Percentiles rank a stretch among this genome's conserved stretches.
Conservation (phyloP, 2,329 filamentous ascomycete species). For the Neonectria neomacrospora region DNA sequence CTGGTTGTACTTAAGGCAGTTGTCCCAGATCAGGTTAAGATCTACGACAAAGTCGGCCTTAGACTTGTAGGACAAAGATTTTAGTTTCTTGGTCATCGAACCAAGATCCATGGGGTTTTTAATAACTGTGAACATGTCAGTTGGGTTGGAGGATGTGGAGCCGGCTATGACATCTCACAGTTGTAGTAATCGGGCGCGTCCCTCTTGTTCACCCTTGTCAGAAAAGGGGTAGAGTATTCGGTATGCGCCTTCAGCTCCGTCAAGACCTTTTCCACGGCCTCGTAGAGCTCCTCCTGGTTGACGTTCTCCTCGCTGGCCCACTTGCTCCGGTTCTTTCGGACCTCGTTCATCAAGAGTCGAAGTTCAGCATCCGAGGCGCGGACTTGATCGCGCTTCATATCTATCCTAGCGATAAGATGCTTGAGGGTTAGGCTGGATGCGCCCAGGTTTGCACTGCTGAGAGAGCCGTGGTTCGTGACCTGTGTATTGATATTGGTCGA, state of each 20-base stretch:
- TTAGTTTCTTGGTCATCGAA: conserved; percentile 97
- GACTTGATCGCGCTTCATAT: conserved; percentile 90
- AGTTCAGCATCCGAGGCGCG: conserved; percentile 93
- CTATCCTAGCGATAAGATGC: conserved; percentile 95
- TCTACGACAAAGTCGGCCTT: conserved; percentile 96
- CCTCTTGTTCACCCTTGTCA: conserved; percentile 94
- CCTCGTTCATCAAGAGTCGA: conserved; percentile 93
- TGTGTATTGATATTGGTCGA: conserved; percentile 61
- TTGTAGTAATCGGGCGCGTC: conserved; percentile 96
- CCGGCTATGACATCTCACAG: conserved; percentile 65
- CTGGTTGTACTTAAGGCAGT: conserved; percentile 95
- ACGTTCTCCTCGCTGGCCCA: conserved; percentile 99
- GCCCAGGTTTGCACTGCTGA: conserved; percentile 94
- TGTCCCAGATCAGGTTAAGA: conserved; percentile 95
- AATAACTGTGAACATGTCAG: conserved; percentile 70
- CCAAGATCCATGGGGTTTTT: conserved; percentile 98
- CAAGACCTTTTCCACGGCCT: conserved; percentile 95
- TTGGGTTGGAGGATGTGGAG: conserved; percentile 1
- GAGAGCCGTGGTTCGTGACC: conserved; percentile 80
- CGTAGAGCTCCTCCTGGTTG: conserved; percentile 97
- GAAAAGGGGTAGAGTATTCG: conserved; percentile 95
- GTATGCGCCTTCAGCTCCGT: conserved; percentile 97
- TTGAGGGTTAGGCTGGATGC: conserved; percentile 96
- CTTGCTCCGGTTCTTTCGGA: conserved; percentile 97
- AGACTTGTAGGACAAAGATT: conserved; percentile 80